Evolutionary conservation across 176 grass and related monocot species (phyloP).

Genomic region (Chrysopogon serrulatus): DNA sequence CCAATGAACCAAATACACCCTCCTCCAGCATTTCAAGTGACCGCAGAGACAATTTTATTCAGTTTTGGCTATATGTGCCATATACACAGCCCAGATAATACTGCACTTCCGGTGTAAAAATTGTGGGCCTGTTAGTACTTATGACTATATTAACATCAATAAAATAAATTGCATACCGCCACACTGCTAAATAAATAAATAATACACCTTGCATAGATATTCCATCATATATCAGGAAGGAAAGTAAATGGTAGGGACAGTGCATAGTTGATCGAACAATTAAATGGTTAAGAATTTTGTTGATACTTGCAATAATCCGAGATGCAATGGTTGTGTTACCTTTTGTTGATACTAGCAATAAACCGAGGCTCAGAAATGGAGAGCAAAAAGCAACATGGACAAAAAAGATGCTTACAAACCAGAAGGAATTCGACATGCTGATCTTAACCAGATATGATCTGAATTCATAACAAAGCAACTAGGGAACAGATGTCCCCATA

Average conservation of each 20-base stretch:
- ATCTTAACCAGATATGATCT: conserved; percentile 23
- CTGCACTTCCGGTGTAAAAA: background rate
- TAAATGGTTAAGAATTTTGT: background rate
- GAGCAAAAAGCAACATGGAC: background rate
- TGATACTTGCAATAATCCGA: background rate
- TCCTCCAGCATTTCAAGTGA: conserved; percentile 28
- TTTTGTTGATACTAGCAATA: background rate
- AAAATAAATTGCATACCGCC: background rate
- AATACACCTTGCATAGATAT: background rate
- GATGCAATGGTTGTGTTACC: background rate
- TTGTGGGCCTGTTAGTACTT: background rate
- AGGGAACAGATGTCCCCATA: conserved; percentile 33
- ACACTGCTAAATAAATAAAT: background rate
- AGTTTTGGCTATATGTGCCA: background rate
- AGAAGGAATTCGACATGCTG: background rate
- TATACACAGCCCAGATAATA: background rate
- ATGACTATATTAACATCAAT: background rate
- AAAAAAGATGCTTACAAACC: background rate
- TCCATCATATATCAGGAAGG: background rate
- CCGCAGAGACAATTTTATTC: conserved; percentile 14
- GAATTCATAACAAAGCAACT: conserved; percentile 37
- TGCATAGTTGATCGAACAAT: background rate
- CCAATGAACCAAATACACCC: background rate
- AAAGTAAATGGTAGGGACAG: background rate
- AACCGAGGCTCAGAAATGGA: background rate